A percentile compares a stretch with the other conserved stretches of the same genome.
phyloP scores from a whole-genome alignment of 1,284 basidiomycete species.

The Melampsora americana region DNA sequence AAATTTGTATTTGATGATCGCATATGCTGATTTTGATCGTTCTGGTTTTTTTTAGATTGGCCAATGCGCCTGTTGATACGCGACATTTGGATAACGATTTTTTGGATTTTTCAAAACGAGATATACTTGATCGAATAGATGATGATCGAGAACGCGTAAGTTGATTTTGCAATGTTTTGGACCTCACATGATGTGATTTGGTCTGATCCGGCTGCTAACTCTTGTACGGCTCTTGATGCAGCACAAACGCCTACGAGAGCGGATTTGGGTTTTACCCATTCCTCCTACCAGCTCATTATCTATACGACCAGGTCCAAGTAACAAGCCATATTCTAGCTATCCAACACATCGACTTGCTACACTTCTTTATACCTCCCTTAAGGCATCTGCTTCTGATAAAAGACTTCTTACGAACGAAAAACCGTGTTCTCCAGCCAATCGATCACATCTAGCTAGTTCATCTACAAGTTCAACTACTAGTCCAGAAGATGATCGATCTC shows the following conservation, averaged over 20 bases:
- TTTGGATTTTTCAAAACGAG: conserved; percentile 42
- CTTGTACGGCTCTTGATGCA: not conserved
- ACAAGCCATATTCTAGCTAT: not conserved
- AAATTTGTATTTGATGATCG: too few species aligned
- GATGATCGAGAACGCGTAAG: conserved; percentile 49
- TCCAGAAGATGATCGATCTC: too few species aligned
- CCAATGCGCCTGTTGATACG: conserved; percentile 1
- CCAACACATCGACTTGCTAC: conserved; percentile 18
- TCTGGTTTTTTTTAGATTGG: conserved; percentile 8
- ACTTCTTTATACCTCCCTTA: conserved; percentile 2
- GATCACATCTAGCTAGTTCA: too few species aligned
- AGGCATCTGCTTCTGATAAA: not conserved
- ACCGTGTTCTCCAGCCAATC: too few species aligned
- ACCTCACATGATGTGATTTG: not conserved
- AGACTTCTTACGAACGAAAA: too few species aligned
- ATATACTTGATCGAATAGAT: conserved; percentile 49
- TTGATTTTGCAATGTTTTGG: too few species aligned
- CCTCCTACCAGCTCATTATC: conserved; percentile 40
- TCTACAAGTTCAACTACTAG: too few species aligned
- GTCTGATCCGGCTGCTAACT: not conserved
- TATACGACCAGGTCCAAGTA: not conserved
- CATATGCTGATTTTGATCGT: too few species aligned
- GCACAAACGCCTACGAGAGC: conserved; percentile 49
- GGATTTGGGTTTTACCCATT: conserved; percentile 49
- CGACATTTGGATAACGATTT: conserved; percentile 8